Conservation (phyloP, 2,329 filamentous ascomycete genomes). For the Talaromyces atroroseus region DNA sequence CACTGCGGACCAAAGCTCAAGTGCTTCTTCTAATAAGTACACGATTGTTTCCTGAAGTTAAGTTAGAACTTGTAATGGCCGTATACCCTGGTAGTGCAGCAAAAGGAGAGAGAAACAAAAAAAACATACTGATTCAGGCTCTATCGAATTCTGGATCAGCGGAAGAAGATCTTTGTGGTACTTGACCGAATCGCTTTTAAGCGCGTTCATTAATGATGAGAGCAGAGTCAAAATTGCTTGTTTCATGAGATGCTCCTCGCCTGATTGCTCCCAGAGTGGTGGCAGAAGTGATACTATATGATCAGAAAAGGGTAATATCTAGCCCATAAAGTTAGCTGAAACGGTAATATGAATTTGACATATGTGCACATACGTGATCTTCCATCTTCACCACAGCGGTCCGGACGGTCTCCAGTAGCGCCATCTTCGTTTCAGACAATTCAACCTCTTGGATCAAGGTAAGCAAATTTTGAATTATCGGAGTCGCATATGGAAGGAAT, state of each 20-base stretch:
- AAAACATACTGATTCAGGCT: constrained; percentile 60
- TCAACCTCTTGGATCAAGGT: constrained; percentile 73
- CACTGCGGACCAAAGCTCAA: constrained; percentile 82
- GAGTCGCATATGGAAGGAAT: constrained; percentile 72
- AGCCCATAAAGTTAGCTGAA: neutral
- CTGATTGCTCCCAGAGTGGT: constrained; percentile 75
- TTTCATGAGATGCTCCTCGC: constrained; percentile 87
- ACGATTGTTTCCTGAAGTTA: constrained; percentile 54
- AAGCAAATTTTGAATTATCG: constrained; percentile 68
- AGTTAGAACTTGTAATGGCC: neutral
- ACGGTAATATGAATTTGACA: neutral
- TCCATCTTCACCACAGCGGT: constrained; percentile 78
- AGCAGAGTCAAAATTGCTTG: constrained; percentile 86
- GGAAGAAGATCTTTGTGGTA: constrained; percentile 79
- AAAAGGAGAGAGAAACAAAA: neutral
- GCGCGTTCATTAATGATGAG: constrained; percentile 74
- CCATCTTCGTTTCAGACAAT: constrained; percentile 82
- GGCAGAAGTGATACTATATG: constrained; percentile 77
- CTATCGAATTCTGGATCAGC: constrained; percentile 72
- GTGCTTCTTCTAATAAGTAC: constrained; percentile 83
- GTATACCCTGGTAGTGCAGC: neutral
- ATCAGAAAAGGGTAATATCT: constrained; percentile 64
- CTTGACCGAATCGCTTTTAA: constrained; percentile 69
- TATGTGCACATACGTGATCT: constrained; percentile 49
- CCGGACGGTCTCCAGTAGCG: constrained; percentile 78